phyloP scores from a whole-genome alignment of 2,329 filamentous ascomycete species.

The Thelonectria blattea region DNA sequence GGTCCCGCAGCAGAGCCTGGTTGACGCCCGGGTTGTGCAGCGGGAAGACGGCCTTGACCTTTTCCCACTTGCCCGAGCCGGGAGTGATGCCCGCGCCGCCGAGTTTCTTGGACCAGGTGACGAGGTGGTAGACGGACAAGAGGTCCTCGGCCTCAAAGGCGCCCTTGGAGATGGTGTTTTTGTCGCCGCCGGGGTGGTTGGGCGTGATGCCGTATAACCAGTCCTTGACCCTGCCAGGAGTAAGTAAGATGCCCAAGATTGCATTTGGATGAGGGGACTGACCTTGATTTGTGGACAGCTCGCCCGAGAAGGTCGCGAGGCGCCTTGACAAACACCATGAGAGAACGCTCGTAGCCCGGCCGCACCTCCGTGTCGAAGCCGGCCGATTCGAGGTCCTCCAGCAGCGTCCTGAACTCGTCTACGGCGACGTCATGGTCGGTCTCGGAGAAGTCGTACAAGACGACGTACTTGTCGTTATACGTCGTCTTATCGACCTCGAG shows the following conservation, averaged over 20 bases:
- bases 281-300: slow-evolving; percentile 72
- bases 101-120: slow-evolving; percentile 61
- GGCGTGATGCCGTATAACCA: slow-evolving; percentile 75
- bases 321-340: slow-evolving; percentile 71
- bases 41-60: slow-evolving; percentile 66
- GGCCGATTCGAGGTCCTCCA: slow-evolving; percentile 64
- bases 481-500: slow-evolving; percentile 23
- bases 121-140: slow-evolving; percentile 72
- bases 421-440: slow-evolving; percentile 43
- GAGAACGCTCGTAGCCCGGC: slow-evolving; percentile 69
- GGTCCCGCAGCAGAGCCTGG: slow-evolving; percentile 60
- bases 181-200: slow-evolving; percentile 63
- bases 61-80: slow-evolving; percentile 62
- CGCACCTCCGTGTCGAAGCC: slow-evolving; percentile 75
- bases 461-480: slow-evolving; percentile 50
- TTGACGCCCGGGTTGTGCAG: slow-evolving; percentile 66
- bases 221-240: slow-evolving; percentile 66
- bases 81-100: slow-evolving; percentile 70
- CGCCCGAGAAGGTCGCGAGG: slow-evolving; percentile 68
- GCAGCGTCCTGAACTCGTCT: slow-evolving; percentile 51
- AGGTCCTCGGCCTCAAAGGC: slow-evolving; percentile 69
- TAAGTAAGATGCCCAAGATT: neutral
- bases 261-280: slow-evolving; percentile 9
- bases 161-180: slow-evolving; percentile 58
- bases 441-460: slow-evolving; percentile 46